phyloP scores from a whole-genome alignment of 305 asterid genomes.

The Coffea humblotiana region DNA sequence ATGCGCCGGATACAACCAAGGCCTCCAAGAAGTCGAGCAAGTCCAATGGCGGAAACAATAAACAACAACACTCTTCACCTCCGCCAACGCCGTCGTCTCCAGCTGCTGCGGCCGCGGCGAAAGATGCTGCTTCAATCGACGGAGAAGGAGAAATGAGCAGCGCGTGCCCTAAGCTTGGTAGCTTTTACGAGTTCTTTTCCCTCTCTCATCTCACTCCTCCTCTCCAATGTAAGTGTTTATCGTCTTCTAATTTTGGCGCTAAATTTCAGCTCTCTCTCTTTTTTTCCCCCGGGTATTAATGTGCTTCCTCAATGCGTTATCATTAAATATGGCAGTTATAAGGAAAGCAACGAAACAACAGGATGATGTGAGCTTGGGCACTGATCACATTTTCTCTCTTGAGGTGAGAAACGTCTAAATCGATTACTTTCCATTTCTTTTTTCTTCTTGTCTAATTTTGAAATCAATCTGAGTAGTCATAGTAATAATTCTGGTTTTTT shows the following conservation, averaged over 20 bases:
- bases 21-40: slow-evolving; percentile 58
- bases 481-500: slow-evolving; percentile 18
- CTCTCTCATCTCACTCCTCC: slow-evolving; percentile 97
- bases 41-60: slow-evolving; percentile 36
- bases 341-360: slow-evolving; percentile 53
- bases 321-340: slow-evolving; percentile 48
- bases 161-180: slow-evolving; percentile 82
- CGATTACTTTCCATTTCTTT: background rate
- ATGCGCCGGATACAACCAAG: slow-evolving; percentile 56
- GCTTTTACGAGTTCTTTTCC: slow-evolving; percentile 96
- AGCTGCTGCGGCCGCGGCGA: slow-evolving; percentile 33
- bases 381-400: slow-evolving; percentile 75
- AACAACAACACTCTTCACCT: slow-evolving; percentile 43
- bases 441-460: background rate
- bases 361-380: slow-evolving; percentile 39
- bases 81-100: slow-evolving; percentile 52
- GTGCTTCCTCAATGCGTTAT: slow-evolving; percentile 8
- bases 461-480: slow-evolving; percentile 1
- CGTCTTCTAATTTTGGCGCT: background rate
- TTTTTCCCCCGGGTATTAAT: background rate
- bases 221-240: slow-evolving; percentile 61
- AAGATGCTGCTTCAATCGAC: slow-evolving; percentile 34
- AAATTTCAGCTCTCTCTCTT: background rate
- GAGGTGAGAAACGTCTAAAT: slow-evolving; percentile 49
- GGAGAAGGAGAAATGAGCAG: slow-evolving; percentile 85